Conservation (phyloP, 805 yeast species). For the Pichia occidentalis region DNA sequence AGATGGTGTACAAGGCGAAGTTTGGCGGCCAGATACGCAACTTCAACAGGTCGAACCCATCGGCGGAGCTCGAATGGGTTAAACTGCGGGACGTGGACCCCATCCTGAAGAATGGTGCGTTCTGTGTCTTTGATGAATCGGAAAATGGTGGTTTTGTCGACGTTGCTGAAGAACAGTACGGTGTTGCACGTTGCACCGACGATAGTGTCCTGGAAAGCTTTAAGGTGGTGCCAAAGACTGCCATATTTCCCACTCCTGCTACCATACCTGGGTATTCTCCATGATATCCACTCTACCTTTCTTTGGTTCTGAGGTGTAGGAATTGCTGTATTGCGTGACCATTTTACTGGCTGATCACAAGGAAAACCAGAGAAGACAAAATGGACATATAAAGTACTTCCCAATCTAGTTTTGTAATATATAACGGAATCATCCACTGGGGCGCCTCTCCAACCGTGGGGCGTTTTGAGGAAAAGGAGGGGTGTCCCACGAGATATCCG, state of each 20-base stretch:
- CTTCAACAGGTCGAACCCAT: slow-evolving; percentile 24
- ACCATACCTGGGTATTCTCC: not conserved
- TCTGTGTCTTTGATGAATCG: slow-evolving; percentile 6
- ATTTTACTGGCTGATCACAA: too few relatives aligned
- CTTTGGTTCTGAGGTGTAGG: too few relatives aligned
- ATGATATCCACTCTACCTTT: not conserved
- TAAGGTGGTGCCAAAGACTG: not conserved
- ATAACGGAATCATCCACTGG: too few relatives aligned
- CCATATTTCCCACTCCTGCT: slow-evolving; percentile 1
- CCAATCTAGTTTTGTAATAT: too few relatives aligned
- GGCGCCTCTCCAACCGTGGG: too few relatives aligned
- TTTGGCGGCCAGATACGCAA: slow-evolving; percentile 75
- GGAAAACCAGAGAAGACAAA: too few relatives aligned
- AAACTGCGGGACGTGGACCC: slow-evolving; percentile 13
- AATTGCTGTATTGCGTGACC: too few relatives aligned
- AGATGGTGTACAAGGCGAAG: slow-evolving; percentile 75
- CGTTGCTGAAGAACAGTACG: slow-evolving; percentile 35
- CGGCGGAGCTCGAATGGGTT: slow-evolving; percentile 11
- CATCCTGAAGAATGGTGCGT: slow-evolving; percentile 9
- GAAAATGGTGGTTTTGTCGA: slow-evolving; percentile 11
- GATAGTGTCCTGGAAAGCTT: not conserved
- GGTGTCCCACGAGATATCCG: too few relatives aligned
- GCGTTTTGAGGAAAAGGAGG: too few relatives aligned
- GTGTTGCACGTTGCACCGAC: slow-evolving; percentile 28
- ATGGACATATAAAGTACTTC: too few relatives aligned